Percentiles rank a stretch among this genome's conserved stretches.
Evolutionary conservation across 768 basidiomycete genomes (phyloP).

Genomic region (Tricholoma hemisulphureum): DNA sequence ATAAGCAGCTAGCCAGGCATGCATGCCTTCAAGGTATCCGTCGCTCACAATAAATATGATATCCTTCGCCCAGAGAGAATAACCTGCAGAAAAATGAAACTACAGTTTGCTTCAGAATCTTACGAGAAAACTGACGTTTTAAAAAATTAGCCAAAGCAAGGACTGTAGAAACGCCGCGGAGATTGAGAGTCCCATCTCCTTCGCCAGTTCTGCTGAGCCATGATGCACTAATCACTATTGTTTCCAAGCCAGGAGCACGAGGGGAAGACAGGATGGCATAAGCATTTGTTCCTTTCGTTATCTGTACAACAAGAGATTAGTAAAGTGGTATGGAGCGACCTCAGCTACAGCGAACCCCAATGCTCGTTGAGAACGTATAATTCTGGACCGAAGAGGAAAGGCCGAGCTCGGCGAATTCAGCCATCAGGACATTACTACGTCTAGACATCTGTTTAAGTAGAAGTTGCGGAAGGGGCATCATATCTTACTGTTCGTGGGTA

Average conservation of each 20-base stretch:
- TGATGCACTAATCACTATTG: conserved; percentile 88
- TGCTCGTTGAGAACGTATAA: conserved; percentile 56
- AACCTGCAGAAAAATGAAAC: conserved; percentile 43
- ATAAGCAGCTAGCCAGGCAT: conserved; percentile 87
- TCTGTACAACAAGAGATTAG: conserved; percentile 35
- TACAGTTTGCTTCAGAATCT: neutral
- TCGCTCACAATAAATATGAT: conserved; percentile 88
- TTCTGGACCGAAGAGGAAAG: conserved; percentile 65
- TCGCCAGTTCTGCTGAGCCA: conserved; percentile 74
- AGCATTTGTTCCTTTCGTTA: conserved; percentile 66
- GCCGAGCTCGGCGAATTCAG: conserved; percentile 74
- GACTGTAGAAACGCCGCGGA: conserved; percentile 84
- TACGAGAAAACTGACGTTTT: conserved; percentile 54
- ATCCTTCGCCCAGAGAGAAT: conserved; percentile 94
- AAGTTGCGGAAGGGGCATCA: neutral
- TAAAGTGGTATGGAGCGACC: neutral
- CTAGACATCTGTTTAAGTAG: conserved; percentile 37
- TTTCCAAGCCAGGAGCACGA: conserved; percentile 89
- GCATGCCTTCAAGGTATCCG: conserved; percentile 85
- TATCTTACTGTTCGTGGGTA: conserved; percentile 67
- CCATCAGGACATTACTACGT: conserved; percentile 57
- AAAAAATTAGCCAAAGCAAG: conserved; percentile 82
- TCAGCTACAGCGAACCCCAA: conserved; percentile 44
- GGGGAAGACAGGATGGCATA: conserved; percentile 84
- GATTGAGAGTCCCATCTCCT: conserved; percentile 61